Conservation (phyloP, 805 yeast species). For the Pichia eremophila region DNA sequence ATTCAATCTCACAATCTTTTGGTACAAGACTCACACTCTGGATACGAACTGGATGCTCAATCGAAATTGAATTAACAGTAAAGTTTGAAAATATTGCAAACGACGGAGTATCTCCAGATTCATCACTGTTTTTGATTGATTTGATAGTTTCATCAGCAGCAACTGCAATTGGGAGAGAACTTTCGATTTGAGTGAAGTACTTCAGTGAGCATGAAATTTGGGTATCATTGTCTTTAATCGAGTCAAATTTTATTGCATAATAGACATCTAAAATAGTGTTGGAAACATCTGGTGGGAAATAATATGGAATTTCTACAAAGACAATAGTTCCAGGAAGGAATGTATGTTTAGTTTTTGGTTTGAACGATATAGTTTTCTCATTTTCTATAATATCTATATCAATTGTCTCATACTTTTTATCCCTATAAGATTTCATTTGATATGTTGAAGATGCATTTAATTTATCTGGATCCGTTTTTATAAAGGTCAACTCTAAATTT, state of each 20-base stretch:
- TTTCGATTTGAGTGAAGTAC: conserved; percentile 32
- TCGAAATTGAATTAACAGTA: conserved; percentile 51
- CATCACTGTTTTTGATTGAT: conserved; percentile 11
- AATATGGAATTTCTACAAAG: conserved; percentile 21
- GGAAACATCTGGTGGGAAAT: conserved; percentile 27
- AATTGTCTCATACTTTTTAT: conserved; percentile 3
- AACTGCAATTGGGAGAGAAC: conserved; percentile 54
- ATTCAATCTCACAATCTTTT: conserved; percentile 13
- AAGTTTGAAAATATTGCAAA: conserved; percentile 50
- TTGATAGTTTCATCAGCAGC: conserved; percentile 75
- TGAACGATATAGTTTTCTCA: conserved; percentile 13
- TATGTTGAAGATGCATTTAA: conserved; percentile 15
- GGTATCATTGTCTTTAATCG: conserved; percentile 9
- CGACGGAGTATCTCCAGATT: background rate
- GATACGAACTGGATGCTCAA: conserved; percentile 45
- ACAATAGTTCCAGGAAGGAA: conserved; percentile 8
- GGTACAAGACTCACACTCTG: conserved; percentile 28
- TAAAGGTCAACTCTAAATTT: conserved; percentile 13
- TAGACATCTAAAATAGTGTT: conserved; percentile 20
- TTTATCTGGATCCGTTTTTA: conserved; percentile 23
- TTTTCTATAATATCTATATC: conserved; percentile 10
- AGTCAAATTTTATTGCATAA: conserved; percentile 13
- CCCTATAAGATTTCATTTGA: conserved; percentile 1
- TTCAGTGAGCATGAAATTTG: conserved; percentile 9
- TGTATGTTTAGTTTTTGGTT: background rate